Conservation (phyloP, 805 yeast species). For the Spathaspora boniae region DNA sequence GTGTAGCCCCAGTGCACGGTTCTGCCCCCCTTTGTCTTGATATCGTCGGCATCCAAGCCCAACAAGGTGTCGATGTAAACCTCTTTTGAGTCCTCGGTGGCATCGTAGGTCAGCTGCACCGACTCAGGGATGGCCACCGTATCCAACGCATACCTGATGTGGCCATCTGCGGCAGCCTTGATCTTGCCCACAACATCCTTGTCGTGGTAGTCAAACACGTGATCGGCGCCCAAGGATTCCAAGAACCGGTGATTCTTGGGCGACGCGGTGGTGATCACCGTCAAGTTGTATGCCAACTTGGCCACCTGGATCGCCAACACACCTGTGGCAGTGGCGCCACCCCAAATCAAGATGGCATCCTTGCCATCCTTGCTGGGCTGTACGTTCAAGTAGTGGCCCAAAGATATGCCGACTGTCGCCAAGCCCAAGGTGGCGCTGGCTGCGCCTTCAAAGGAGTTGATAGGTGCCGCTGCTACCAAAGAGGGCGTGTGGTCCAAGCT, state of each 20-base stretch:
- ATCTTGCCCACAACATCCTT: constrained; percentile 21
- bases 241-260: constrained; percentile 21
- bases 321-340: constrained; percentile 36
- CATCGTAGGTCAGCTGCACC: constrained; percentile 25
- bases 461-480: constrained; percentile 35
- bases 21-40: constrained; percentile 11
- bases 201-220: constrained; percentile 26
- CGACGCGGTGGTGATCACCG: constrained; percentile 28
- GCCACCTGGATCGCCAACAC: constrained; percentile 30
- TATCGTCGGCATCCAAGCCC: constrained; percentile 10
- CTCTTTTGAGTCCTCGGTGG: constrained; percentile 21
- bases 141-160: constrained; percentile 26
- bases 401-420: constrained; percentile 45
- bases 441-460: constrained; percentile 52
- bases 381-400: constrained; percentile 30
- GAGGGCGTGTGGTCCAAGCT: constrained; percentile 31
- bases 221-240: constrained; percentile 27
- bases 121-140: constrained; percentile 20
- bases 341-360: constrained; percentile 30
- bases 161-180: constrained; percentile 14
- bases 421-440: constrained; percentile 55
- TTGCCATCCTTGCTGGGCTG: too few relatives aligned
- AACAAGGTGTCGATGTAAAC: constrained; percentile 20
- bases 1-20: constrained; percentile 11
- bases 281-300: constrained; percentile 25